Evolutionary conservation across 495 filamentous ascomycete genomes (phyloP).

Genomic region (Aspergillus hancockii): DNA sequence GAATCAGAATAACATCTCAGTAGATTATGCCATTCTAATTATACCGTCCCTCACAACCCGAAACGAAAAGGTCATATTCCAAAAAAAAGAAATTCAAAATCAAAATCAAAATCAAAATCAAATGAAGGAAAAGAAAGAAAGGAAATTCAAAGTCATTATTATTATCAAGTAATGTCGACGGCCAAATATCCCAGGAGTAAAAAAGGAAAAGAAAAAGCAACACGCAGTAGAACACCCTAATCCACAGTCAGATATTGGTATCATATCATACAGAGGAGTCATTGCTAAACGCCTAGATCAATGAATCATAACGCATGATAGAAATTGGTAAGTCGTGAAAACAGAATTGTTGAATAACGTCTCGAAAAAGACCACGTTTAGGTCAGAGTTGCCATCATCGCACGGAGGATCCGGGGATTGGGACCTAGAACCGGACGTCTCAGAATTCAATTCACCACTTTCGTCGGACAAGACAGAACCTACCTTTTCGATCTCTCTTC

Average conservation of each 20-base stretch:
- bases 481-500: conserved; percentile 86
- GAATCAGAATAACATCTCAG: too few species aligned
- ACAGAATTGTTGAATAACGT: neutral
- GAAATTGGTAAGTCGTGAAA: neutral
- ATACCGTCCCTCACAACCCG: neutral
- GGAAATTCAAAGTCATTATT: conserved; percentile 1
- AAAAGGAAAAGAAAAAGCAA: conserved; percentile 7
- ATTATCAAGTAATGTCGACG: conserved; percentile 12
- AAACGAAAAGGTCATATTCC: neutral
- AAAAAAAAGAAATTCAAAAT: neutral
- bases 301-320: conserved; percentile 8
- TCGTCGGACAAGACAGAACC: conserved; percentile 61
- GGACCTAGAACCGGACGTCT: conserved; percentile 44
- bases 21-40: neutral
- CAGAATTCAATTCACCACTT: conserved; percentile 32
- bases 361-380: conserved; percentile 33
- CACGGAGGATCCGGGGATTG: conserved; percentile 64
- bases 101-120: neutral
- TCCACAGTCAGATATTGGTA: conserved; percentile 3
- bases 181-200: neutral
- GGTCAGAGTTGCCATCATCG: conserved; percentile 77
- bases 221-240: neutral
- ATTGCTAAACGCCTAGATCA: neutral
- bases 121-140: neutral
- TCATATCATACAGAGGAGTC: conserved; percentile 5